phyloP scores from a whole-genome alignment of 164 flowering plant genomes.

The Sedum album region DNA sequence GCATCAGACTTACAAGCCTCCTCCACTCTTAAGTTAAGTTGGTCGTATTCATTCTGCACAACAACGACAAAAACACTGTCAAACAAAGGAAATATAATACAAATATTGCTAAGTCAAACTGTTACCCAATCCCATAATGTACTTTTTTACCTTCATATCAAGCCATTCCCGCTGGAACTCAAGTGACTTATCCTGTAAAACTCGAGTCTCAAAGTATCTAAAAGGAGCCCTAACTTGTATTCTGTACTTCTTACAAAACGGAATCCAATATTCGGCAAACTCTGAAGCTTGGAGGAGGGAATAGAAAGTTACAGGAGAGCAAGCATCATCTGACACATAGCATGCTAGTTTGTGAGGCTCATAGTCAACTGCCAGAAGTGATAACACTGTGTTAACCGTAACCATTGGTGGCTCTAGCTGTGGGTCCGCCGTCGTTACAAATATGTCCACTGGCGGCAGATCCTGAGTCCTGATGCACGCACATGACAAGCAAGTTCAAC shows the following conservation, averaged over 20 bases:
- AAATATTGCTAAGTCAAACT: no score
- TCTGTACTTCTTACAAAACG: conserved; percentile 52
- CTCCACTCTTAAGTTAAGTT: background rate
- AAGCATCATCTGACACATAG: conserved; percentile 62
- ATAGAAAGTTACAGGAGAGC: conserved; percentile 48
- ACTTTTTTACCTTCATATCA: conserved; percentile 32
- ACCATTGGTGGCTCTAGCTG: conserved; percentile 51
- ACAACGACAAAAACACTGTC: background rate
- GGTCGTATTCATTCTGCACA: background rate
- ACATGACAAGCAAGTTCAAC: background rate
- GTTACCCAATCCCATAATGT: no score
- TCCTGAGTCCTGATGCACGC: conserved; percentile 19
- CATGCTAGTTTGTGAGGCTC: conserved; percentile 59
- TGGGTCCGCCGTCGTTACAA: conserved; percentile 67
- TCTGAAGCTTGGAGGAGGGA: conserved; percentile 39
- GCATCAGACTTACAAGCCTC: background rate
- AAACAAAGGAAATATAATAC: background rate
- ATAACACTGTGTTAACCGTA: conserved; percentile 53
- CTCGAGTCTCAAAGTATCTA: conserved; percentile 23
- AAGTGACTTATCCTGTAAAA: background rate
- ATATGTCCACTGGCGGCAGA: conserved; percentile 56
- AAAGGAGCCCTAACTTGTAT: conserved; percentile 51
- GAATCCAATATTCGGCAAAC: conserved; percentile 56
- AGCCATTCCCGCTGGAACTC: conserved; percentile 37
- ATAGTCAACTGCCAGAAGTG: conserved; percentile 54